Conservation (phyloP, 2,329 filamentous ascomycete species). For the Ophiostoma montium region DNA sequence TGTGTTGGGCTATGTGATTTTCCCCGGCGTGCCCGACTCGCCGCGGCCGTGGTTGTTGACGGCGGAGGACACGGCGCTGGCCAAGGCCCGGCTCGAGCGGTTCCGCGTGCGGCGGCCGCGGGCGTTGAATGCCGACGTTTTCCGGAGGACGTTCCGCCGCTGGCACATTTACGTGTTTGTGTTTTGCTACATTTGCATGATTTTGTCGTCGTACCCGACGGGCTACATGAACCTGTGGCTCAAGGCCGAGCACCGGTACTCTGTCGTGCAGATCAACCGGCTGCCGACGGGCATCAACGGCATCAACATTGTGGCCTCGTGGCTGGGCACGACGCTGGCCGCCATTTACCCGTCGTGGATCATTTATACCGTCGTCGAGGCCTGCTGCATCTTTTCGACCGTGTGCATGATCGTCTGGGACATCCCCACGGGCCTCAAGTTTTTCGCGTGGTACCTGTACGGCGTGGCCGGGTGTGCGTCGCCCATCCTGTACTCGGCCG, state of each 20-base stretch:
- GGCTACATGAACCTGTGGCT: constrained; percentile 40
- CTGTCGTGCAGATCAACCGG: constrained; percentile 33
- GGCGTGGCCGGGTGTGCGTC: constrained; percentile 24
- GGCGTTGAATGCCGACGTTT: constrained; percentile 27
- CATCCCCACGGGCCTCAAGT: constrained; percentile 34
- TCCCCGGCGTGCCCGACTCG: constrained; percentile 25
- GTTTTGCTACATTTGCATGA: constrained; percentile 32
- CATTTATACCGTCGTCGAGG: constrained; percentile 28
- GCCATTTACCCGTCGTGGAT: constrained; percentile 35
- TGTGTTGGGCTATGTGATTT: constrained; percentile 33
- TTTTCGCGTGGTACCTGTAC: constrained; percentile 29
- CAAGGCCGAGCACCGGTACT: constrained; percentile 30
- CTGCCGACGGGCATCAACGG: constrained; percentile 33
- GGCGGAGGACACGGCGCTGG: constrained; percentile 22
- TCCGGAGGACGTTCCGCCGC: constrained; percentile 29
- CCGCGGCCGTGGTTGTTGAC: constrained; percentile 24
- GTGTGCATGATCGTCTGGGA: constrained; percentile 34
- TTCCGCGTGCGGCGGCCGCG: constrained; percentile 23
- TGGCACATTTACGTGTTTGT: constrained; percentile 39
- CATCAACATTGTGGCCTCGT: constrained; percentile 33
- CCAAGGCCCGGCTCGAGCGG: constrained; percentile 20
- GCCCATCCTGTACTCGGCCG: constrained; percentile 29
- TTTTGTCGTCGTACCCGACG: constrained; percentile 29
- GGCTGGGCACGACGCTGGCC: constrained; percentile 34
- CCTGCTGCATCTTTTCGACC: constrained; percentile 26